Percentiles rank a stretch among this genome's conserved stretches.
These are phyloP conservation scores for Orbilia quercus DNA, from an alignment of 2,329 filamentous ascomycete genomes.

Conservation along the genomic window DNA sequence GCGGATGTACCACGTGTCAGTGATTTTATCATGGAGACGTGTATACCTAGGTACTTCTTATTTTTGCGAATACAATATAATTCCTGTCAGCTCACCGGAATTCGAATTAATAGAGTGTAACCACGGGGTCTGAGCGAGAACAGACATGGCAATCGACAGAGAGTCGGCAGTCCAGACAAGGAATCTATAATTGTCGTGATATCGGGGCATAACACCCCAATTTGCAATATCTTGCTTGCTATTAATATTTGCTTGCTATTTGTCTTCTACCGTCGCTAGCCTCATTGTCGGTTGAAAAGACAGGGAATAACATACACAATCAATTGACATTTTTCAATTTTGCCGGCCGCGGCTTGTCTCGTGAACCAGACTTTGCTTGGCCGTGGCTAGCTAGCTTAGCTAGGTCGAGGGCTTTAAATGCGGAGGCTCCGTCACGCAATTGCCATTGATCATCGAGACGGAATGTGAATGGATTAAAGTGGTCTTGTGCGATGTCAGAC, in stretches of 20 bases:
- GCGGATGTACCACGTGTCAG: not conserved
- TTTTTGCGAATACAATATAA: too few species aligned
- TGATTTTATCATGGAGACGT: too few species aligned
- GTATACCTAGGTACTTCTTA: too few species aligned
- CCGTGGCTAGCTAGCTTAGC: too few species aligned
- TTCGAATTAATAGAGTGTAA: not conserved
- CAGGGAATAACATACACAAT: constrained; percentile 1
- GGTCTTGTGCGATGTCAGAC: constrained; percentile 44
- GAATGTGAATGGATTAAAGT: constrained; percentile 14
- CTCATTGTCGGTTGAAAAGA: constrained; percentile 27
- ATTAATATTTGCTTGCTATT: not conserved
- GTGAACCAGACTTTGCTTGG: too few species aligned
- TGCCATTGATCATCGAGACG: too few species aligned
- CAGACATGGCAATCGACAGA: constrained; percentile 23
- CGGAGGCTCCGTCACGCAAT: constrained; percentile 36
- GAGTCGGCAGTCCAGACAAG: too few species aligned
- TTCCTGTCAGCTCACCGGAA: too few species aligned
- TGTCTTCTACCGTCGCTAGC: constrained; percentile 23
- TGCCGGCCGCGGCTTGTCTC: constrained; percentile 21
- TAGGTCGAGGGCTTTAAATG: constrained; percentile 7
- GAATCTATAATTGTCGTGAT: constrained; percentile 42
- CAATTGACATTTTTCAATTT: constrained; percentile 32
- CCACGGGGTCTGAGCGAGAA: constrained; percentile 15
- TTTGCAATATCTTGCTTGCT: too few species aligned
- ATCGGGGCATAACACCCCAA: constrained; percentile 44